Evolutionary conservation across 371 early-diverging fungal species (phyloP).

Genomic region (Mucor saturninus): DNA sequence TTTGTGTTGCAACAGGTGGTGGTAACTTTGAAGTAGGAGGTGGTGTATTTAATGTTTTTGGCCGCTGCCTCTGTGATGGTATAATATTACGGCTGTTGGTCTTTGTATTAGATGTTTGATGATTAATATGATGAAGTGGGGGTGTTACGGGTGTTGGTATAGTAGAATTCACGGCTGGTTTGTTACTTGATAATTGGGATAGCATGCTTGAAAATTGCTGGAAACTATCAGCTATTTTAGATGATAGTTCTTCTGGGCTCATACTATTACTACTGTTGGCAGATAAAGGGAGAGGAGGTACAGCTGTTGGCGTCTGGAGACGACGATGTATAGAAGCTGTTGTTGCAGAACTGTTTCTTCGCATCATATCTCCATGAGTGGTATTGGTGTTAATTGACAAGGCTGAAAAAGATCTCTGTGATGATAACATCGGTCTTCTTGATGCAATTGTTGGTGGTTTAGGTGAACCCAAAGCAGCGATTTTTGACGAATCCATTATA

Average conservation of each 20-base stretch:
- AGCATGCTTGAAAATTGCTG: constrained; percentile 50
- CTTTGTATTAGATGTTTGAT: constrained; percentile 10
- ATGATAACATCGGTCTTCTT: constrained; percentile 16
- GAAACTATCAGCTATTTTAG: constrained; percentile 49
- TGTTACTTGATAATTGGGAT: constrained; percentile 29
- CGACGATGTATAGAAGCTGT: background rate
- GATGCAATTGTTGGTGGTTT: constrained; percentile 28
- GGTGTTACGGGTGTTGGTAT: constrained; percentile 16
- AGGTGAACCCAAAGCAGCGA: constrained; percentile 10
- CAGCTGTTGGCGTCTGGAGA: background rate
- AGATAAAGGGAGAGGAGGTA: constrained; percentile 11
- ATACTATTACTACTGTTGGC: constrained; percentile 1
- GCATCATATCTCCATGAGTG: constrained; percentile 17
- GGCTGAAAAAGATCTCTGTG: constrained; percentile 19
- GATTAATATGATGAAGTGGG: constrained; percentile 36
- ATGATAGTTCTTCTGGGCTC: constrained; percentile 38
- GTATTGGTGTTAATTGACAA: constrained; percentile 28
- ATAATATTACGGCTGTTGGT: constrained; percentile 8
- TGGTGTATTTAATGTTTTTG: background rate
- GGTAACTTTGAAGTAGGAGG: background rate
- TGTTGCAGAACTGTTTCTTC: constrained; percentile 17
- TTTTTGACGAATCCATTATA: constrained; percentile 2
- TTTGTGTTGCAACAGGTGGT: background rate
- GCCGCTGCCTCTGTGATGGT: constrained; percentile 3
- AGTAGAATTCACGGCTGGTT: constrained; percentile 8